Conservation (phyloP, 148 eudicot species). For the Rhododendron mucronatum region DNA sequence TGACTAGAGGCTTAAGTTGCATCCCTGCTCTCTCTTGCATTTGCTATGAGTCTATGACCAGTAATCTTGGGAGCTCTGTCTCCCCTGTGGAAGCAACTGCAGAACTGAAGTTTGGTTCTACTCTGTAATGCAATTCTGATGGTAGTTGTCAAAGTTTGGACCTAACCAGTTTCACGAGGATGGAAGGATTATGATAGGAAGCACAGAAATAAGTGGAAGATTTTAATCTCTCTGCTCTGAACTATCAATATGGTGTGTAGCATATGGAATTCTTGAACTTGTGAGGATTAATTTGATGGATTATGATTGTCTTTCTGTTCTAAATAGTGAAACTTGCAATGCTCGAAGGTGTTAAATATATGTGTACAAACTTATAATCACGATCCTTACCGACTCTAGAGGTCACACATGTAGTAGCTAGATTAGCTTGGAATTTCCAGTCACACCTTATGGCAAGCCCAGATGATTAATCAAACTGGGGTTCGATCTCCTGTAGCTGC, state of each 20-base stretch:
- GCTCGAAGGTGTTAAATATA: not conserved
- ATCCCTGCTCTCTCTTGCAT: not conserved
- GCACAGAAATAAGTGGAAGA: not conserved
- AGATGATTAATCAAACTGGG: not conserved
- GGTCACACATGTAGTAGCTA: not conserved
- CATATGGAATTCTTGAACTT: not conserved
- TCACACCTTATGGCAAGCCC: not conserved
- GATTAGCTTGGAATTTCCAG: not conserved
- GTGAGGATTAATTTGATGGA: not conserved
- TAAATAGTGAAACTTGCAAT: not conserved
- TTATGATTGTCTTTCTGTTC: not conserved
- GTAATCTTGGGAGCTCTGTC: not conserved
- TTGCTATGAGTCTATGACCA: not conserved
- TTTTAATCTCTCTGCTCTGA: not conserved
- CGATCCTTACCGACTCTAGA: not conserved
- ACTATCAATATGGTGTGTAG: not conserved
- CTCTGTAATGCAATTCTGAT: not conserved
- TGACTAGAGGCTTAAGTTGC: not conserved
- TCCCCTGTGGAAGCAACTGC: not conserved
- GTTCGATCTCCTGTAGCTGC: not conserved
- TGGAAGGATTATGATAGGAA: not conserved
- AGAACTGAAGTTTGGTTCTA: not conserved
- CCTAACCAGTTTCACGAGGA: not conserved
- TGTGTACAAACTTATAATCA: not conserved
- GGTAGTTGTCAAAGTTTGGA: not conserved